Evolutionary conservation across 208 protist genomes (phyloP), one percentile per base, ranked within the genome.

Genomic region (Trypanosoma conorhini): DNA sequence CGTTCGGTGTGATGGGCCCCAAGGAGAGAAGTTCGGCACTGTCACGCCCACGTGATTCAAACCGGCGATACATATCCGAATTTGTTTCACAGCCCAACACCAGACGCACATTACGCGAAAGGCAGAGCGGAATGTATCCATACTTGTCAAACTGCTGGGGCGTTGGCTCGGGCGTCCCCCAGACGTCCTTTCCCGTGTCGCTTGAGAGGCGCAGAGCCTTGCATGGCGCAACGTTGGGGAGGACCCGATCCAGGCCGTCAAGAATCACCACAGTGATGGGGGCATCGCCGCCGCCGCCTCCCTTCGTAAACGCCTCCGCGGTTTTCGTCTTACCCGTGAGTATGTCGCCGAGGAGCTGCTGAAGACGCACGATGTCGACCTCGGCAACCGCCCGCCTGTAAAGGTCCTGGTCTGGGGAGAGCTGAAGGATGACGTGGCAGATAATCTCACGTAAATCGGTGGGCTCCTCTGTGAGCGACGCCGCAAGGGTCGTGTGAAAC

Each of bases 81-180:
- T 69, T 62, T 21, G 79, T 69, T 13, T 26, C 57, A 69, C 80
- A 86, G 42, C 79, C 78, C 22, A 80, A 79, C 31, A 95, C 79
- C 28, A 92, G 63, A 26, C 89, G 89, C n/a, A 93, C 82, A 52
- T 91, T 79, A 59, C 89, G 86, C n/a, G 83, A 79, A 3, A 94
- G 62, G 44, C 82, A 81, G 5, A 75, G 59, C 4, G 88, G 88
- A 60, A 94, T 72, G 69, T 84, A 83, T 42, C 56, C 30, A 51
- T 71, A 70, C 33, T 35, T 28, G 51, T 54, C 65, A 17, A 17
- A 17, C 13, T 51, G 35, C 13, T 64, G 30, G 13, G 30, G 15
- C 26, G 40, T n/a, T n/a, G 50, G 48, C 12, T 46, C 40, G 28
- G 58, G 56, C 31, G 51, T 56, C 42, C 62, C 79, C 72, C 79